Conservation (phyloP, 2,329 filamentous ascomycete genomes). For the Venturiaceae sp. region DNA sequence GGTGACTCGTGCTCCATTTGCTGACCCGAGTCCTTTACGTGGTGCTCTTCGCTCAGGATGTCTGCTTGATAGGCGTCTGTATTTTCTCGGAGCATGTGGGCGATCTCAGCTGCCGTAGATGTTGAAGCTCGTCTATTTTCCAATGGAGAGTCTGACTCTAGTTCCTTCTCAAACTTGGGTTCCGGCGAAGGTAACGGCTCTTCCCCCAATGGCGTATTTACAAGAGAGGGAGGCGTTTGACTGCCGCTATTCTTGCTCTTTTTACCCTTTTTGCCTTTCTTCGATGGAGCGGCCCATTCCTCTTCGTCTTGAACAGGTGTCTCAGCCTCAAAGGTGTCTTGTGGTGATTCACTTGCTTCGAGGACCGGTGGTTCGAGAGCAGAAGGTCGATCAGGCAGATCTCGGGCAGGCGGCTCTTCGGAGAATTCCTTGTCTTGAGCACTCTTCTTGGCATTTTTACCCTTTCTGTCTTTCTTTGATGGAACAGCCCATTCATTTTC, state of each 20-base stretch:
- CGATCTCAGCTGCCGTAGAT: conserved; percentile 3
- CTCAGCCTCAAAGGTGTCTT: neutral
- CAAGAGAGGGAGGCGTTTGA: neutral
- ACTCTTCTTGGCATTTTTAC: neutral
- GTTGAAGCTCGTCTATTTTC: neutral
- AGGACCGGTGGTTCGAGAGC: no score
- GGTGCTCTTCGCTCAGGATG: neutral
- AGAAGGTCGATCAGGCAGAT: neutral
- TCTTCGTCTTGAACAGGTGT: neutral
- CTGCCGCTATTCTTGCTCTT: conserved; percentile 19
- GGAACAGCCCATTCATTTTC: conserved; percentile 8
- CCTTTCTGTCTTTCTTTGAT: conserved; percentile 3
- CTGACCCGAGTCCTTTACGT: neutral
- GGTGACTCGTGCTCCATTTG: neutral
- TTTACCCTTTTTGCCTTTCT: conserved; percentile 27
- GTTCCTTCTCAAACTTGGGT: neutral
- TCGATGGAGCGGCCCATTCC: conserved; percentile 7
- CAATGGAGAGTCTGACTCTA: neutral
- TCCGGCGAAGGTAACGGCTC: neutral
- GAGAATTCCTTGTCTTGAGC: neutral
- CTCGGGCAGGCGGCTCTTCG: neutral
- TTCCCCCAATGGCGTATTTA: neutral
- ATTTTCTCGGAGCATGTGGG: neutral
- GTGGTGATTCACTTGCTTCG: neutral
- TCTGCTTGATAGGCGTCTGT: neutral